phyloP scores from a whole-genome alignment of 1,139 yeast genomes.

The Scheffersomyces lignicola region DNA sequence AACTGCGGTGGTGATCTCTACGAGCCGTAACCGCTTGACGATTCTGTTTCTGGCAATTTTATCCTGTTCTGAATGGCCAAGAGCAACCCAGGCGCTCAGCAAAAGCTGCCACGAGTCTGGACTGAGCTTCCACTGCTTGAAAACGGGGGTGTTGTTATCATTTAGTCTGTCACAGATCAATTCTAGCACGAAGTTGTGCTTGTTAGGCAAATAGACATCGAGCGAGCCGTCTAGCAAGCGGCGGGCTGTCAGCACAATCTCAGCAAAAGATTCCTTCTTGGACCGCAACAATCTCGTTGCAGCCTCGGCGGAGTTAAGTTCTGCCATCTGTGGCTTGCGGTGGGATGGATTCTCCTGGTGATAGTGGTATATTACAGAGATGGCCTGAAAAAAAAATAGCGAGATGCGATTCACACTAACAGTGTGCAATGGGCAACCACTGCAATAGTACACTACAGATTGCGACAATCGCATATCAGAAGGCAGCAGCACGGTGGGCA shows the following conservation, averaged over 20 bases:
- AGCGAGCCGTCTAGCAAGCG: constrained; percentile 39
- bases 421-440: not conserved
- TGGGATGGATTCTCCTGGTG: not conserved
- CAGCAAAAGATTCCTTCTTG: constrained; percentile 44
- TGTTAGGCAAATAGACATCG: constrained; percentile 60
- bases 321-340: constrained; percentile 18
- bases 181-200: constrained; percentile 59
- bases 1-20: constrained; percentile 18
- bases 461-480: too few relatives aligned
- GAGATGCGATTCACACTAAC: constrained; percentile 6
- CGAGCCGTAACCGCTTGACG: constrained; percentile 6
- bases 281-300: constrained; percentile 66
- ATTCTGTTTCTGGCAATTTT: constrained; percentile 33
- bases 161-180: constrained; percentile 66
- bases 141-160: constrained; percentile 36
- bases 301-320: constrained; percentile 51
- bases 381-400: constrained; percentile 1
- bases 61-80: constrained; percentile 19
- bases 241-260: constrained; percentile 44
- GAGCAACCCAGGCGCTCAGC: constrained; percentile 38
- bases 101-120: constrained; percentile 50
- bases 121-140: constrained; percentile 41
- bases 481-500: too few relatives aligned
- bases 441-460: too few relatives aligned
- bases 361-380: not conserved